Evolutionary conservation across 1,284 basidiomycete species (phyloP).

Genomic region (Sporisorium exsertum): DNA sequence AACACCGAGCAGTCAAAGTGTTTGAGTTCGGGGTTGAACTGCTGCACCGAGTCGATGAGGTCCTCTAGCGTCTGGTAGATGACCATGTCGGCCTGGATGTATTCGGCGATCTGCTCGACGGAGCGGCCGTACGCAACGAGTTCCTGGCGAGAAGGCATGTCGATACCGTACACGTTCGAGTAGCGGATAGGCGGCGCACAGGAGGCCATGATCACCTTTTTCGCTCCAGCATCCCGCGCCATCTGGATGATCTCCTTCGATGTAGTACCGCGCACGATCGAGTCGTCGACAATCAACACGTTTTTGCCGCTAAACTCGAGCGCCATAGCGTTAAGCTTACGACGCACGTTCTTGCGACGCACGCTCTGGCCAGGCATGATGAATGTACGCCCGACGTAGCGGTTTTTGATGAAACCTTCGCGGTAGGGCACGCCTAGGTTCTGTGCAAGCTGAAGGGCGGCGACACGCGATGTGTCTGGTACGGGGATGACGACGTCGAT

Average conservation of each 20-base stretch:
- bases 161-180: slow-evolving; percentile 98
- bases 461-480: slow-evolving; percentile 95
- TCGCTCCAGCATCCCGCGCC: slow-evolving; percentile 99
- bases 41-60: slow-evolving; percentile 85
- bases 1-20: slow-evolving; percentile 98
- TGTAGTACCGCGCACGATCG: slow-evolving; percentile 97
- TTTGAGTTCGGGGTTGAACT: slow-evolving; percentile 83
- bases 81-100: slow-evolving; percentile 94
- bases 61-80: slow-evolving; percentile 97
- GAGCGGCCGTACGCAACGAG: slow-evolving; percentile 89
- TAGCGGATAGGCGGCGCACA: slow-evolving; percentile 96
- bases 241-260: slow-evolving; percentile 99
- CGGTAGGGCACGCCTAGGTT: slow-evolving; percentile 90
- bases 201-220: slow-evolving; percentile 94
- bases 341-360: slow-evolving; percentile 92
- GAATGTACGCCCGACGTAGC: slow-evolving; percentile 97
- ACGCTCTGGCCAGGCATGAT: slow-evolving; percentile 94
- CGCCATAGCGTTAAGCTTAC: slow-evolving; percentile 99
- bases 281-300: slow-evolving; percentile 96
- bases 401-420: slow-evolving; percentile 99
- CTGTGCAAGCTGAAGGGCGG: slow-evolving; percentile 94
- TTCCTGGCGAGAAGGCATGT: slow-evolving; percentile 95
- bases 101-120: slow-evolving; percentile 80
- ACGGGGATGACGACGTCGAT: slow-evolving; percentile 91
- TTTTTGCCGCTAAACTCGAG: slow-evolving; percentile 93